Base-by-base conservation (phyloP, 805 yeast genomes). In the Yarrowia deformans region DNA sequence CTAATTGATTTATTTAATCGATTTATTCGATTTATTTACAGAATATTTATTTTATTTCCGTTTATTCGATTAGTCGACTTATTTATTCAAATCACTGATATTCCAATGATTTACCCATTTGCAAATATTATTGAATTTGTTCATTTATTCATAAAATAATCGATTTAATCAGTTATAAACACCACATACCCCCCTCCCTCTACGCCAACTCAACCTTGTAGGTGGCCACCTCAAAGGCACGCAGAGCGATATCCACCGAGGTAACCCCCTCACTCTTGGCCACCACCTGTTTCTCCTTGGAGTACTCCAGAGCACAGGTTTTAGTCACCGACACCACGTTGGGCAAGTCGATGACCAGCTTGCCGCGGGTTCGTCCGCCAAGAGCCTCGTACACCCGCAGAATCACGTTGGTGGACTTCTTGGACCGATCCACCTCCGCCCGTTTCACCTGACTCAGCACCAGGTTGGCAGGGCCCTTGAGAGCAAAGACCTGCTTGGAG, bases 351-450 rank as follows among this genome's bases (percentile, higher is more conserved):
- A 49, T 48, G 8, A 63, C 39, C 18, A 63, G 14, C 19, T 46
- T 48, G 16, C 90, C 93, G 3, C 74, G 75, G 0, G 90, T 82
- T 67, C 81, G 81, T 56, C 98, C 98, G 8, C 99, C 99, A 55
- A 94, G 81, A 0, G 97, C 81, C 76, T 94, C 99, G 78, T 93
- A 94, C 1, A 92, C 84, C 73, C 98, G 85, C 39, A 90, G 81
- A 34, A 93, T 82, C 35, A 91, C 80, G 10, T 88, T 84, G 63
- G 81, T 78, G 9, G 84, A 84, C 42, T 76, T 74, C 67, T 78
- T 77, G 56, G 82, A 81, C 29, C 75, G 67, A 10, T 88, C 85
- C 52, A 84, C 77, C 39, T 78, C 75, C 4, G 79, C 78, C 8
- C 98, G 85, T 79, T 95, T 95, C 61, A 95, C 78, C 72, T 91